phyloP scores from a whole-genome alignment of 192 early-diverging fungal genomes.

The Phycomyces nitens region DNA sequence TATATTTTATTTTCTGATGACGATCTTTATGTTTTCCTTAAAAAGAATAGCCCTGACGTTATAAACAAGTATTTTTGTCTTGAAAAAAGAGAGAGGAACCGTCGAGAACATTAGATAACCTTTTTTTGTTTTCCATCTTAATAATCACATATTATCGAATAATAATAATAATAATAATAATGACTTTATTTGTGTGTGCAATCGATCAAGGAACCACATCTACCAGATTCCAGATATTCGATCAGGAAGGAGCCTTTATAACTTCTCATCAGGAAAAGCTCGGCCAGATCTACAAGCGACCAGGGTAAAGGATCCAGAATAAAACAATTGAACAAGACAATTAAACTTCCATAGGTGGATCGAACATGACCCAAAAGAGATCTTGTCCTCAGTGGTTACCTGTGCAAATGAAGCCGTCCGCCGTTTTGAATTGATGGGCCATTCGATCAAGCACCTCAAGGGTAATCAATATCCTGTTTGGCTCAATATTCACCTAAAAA shows the following conservation, averaged over 20 bases:
- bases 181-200: constrained; percentile 65
- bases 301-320: no score
- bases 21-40: no score
- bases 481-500: not conserved
- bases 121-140: no score
- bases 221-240: constrained; percentile 89
- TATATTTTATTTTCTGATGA: no score
- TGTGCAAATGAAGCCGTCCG: constrained; percentile 64
- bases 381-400: constrained; percentile 62
- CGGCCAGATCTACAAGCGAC: constrained; percentile 67
- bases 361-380: constrained; percentile 80
- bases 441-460: constrained; percentile 41
- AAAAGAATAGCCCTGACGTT: no score
- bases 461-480: constrained; percentile 2
- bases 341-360: constrained; percentile 85
- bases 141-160: no score
- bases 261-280: constrained; percentile 79
- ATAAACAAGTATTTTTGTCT: not conserved
- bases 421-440: constrained; percentile 61
- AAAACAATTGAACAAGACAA: no score
- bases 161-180: no score
- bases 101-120: no score
- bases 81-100: no score
- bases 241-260: constrained; percentile 65
- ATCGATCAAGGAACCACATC: constrained; percentile 94